Base-by-base conservation (phyloP, 1,284 basidiomycete genomes). In the Pseudozyma hubeiensis region DNA sequence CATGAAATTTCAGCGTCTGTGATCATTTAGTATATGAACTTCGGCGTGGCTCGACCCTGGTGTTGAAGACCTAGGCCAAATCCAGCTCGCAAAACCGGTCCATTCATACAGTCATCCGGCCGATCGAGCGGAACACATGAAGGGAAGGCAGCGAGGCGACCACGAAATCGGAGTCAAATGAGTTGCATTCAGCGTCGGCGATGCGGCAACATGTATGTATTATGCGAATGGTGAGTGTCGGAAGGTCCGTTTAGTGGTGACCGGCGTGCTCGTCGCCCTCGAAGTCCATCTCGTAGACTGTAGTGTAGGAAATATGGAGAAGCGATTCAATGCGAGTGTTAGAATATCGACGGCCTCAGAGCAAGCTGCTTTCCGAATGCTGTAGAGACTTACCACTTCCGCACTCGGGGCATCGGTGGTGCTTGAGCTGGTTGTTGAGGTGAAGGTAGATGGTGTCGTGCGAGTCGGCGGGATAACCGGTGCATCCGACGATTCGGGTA, bases 401-500 rank as follows among this genome's bases (percentile, higher is more conserved):
- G 62, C 82, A 82, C 63, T 81, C 81, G 58, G 81, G 78, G 77
- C 82, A 84, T 52, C 82, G 71, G 63, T 78, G 76, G 69, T 72
- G 58, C 67, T 81, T 62, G 67, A 73, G 71, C 17, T 82, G 70
- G 51, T 46, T 56, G 63, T 77, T 78, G 62, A 83, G 74, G 62
- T 70, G 73, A 17, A 84, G 67, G 78, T 79, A 84, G 65, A 81
- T 74, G 41, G 77, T 78, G 74, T 83, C 82, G 78, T 82, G 81
- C 52, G 81, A 78, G 64, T 79, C 82, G 41, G 79, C 81, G 34
- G 82, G 82, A 59, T 66, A 75, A 47, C 82, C 82, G 31, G 81
- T 79, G 82, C 81, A 83, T 54, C 82, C 82, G 53, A 83, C 65
- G 51, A 80, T 71, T 40, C 81, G 80, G 48, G 61, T 68, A 24